Base-by-base conservation (phyloP, 768 basidiomycete genomes). In the Boletellus sp. region DNA sequence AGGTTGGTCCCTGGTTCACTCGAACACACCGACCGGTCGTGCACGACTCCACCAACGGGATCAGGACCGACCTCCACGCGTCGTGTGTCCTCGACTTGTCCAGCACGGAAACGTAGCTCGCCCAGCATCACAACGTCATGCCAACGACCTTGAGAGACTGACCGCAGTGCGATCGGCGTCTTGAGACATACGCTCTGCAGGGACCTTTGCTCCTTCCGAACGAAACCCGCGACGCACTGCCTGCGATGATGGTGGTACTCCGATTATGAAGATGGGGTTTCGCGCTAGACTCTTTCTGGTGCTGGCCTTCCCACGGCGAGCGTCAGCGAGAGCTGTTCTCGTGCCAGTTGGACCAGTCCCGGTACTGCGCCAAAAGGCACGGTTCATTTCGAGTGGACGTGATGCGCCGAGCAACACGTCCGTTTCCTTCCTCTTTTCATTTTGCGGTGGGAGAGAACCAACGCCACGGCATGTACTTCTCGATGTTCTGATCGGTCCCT, bases 21-120 rank as follows among this genome's bases (percentile, higher is more conserved):
- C 31, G 28, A 41, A 16, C 20, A 23, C 42, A 32, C 45, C 45
- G 36, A 16, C 36, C 44, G 33, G 28, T 28, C 28, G 28, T 28
- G 28, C 8, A 28, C 28, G 28, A 28, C 9, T 11, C 59, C 24
- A 39, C 42, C 38, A 33, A 31, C 44, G 56, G 9, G 48, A 48
- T 46, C 51, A 54, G 32, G 37, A 41, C 41, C 48, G 24, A 12
- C 26, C 31, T 41, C 51, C 51, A 41, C n/a, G 34, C 46, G 3
- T 22, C 20, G 9, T 19, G 16, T 24, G 19, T 26, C 20, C 41
- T 44, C 8, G 32, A n/a, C 16, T 31, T 24, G 35, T 6, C 23
- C 16, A 24, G 44, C 12, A 16, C 20, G 11, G 43, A 31, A 15
- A 32, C n/a, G 19, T 31, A 22, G 5, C 42, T 31, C 28, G 35